Evolutionary conservation across 495 filamentous ascomycete genomes (phyloP), one percentile per base, ranked within the genome.

Genomic region (Xanthoparmelia taractica): DNA sequence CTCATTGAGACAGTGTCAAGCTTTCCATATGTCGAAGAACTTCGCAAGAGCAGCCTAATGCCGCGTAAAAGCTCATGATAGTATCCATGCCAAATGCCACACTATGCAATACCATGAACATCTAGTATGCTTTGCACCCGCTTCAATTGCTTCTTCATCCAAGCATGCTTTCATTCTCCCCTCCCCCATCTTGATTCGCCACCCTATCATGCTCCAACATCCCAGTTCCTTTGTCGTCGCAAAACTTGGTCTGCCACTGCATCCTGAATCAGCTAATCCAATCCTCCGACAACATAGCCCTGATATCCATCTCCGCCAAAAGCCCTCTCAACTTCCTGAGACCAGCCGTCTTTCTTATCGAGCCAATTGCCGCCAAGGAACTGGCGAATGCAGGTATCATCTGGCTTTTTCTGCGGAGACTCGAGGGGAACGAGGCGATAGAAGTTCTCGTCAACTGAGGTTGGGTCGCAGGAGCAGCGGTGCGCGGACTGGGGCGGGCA

Each of bases 371-470:
- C 75, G 20, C 79, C 79, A 36, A 82, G 73, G 54, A 79, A 82
- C 65, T 78, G 74, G 58, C 79, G 75, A 61, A 81, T 79, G 66
- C 78, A 82, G 6, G 77, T 76, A 63, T 82, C 77, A 37, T 60
- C 71, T 34, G 79, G 79, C 65, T 82, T 82, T 63, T 72, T 76
- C 65, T 82, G 79, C 38, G 78, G 77, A 15, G 76, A 79, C 64
- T 81, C 77, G 18, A 77, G 68, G 0, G 79, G 78, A 1, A 81
- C 79, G n/a, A 82, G 71, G 60, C 77, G 78, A 52, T 79, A 78
- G 64, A 81, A 81, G 63, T 79, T 79, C 70, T 75, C 77, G 62
- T 82, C 79, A 15, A 82, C 71, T 1, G 73, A 65, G 50, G 78
- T 81, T 1, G 77, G 75, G 23, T 79, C 75, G 62, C 78, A 82